These are phyloP conservation scores for Carallia brachiata DNA, from an alignment of 345 rosid species.

Conservation along the genomic window DNA sequence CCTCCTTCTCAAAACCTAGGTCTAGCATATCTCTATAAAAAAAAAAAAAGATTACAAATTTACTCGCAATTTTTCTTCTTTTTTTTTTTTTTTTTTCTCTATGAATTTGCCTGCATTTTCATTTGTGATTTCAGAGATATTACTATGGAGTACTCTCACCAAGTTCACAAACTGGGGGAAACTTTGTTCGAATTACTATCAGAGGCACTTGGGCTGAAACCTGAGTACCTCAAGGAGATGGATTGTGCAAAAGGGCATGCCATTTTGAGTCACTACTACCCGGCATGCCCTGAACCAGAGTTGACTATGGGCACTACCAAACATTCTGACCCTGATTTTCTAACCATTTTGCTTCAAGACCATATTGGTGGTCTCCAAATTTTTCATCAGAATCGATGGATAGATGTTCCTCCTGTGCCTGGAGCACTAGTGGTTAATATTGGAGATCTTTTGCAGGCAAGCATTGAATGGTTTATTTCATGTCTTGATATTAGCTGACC, in stretches of 20 bases:
- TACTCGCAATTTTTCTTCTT: too few relatives aligned
- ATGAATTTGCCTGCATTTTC: neutral
- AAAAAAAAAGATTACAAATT: too few relatives aligned
- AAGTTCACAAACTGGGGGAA: neutral
- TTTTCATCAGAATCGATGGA: constrained; percentile 15
- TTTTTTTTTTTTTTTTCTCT: too few relatives aligned
- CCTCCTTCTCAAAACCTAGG: too few relatives aligned
- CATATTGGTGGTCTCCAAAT: constrained; percentile 21
- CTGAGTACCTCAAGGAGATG: constrained; percentile 12
- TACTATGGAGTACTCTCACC: constrained; percentile 10
- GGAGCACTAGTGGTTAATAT: constrained; percentile 18
- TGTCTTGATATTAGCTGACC: too few relatives aligned
- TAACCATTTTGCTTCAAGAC: constrained; percentile 20
- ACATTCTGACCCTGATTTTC: constrained; percentile 17
- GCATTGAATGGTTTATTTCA: neutral
- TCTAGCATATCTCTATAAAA: too few relatives aligned
- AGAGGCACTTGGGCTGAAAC: constrained; percentile 16
- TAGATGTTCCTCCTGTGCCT: constrained; percentile 14
- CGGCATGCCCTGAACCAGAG: constrained; percentile 26
- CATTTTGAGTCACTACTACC: constrained; percentile 17
- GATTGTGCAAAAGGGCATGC: constrained; percentile 15
- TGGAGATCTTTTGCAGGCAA: constrained; percentile 21
- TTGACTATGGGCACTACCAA: constrained; percentile 7
- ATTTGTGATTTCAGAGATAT: constrained; percentile 6
- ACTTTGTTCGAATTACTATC: constrained; percentile 18